Base-by-base conservation (phyloP, 1,284 basidiomycete genomes). In the Entoloma clypeatum region DNA sequence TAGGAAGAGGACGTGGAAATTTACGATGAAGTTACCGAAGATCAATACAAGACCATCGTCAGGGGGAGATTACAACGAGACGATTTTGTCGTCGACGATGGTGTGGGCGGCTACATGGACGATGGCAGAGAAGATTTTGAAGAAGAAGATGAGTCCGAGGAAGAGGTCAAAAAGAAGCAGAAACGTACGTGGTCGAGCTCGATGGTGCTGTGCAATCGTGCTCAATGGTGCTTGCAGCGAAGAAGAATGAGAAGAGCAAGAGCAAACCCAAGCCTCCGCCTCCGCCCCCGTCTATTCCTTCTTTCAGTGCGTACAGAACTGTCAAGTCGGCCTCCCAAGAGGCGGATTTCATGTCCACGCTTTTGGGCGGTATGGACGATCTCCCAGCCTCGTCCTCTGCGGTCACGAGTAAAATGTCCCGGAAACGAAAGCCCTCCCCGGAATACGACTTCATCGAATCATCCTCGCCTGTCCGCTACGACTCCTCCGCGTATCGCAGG, bases 81-180 rank as follows among this genome's bases (percentile, higher is more conserved):
- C 56, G 95, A 99, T 64, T 99, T 99, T 51, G 91, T 96, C 18
- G 83, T 89, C 33, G 94, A 99, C 56, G 96, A 99, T 67, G 93
- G 94, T 39, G 78, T 87, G 0, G 79, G 75, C 14, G 96, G 92
- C 8, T 99, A 99, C 59, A 84, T 89, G 57, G 96, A 99, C 65
- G 90, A 96, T 56, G 96, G 96, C 4, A 83, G 91, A 76, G 94
- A 98, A 51, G 93, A 95, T 55, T 97, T 91, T 18, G 68, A 71
- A 32, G 67, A 71, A 2, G 70, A 71, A 25, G 67, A 75, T 14
- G 71, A 69, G 9, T 65, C 61, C 8, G 66, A 69, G 30, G 68
- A 69, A 7, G 65, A 69, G 14, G 57, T 58, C 30, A 55, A 41
- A 35, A 69, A 56, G 44, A 72, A 57, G 61, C 71, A 44, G 34